Conservation (phyloP, 106 monocot genomes). For the Narthecium ossifragum region DNA sequence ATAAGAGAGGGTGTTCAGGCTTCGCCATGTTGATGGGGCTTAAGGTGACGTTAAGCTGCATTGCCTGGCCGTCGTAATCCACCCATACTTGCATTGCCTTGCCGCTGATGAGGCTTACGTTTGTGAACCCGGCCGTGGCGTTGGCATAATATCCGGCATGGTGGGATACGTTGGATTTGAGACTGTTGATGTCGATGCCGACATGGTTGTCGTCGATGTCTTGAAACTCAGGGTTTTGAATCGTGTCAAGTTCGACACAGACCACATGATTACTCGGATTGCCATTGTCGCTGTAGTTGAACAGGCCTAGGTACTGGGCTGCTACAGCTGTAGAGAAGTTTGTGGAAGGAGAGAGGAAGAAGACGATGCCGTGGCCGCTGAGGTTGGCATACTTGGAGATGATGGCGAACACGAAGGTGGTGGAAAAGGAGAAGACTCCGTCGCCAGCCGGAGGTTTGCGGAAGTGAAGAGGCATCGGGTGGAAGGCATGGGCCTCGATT, state of each 20-base stretch:
- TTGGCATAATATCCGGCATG: not conserved
- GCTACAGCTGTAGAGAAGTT: not conserved
- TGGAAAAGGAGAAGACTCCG: slow-evolving; percentile 2
- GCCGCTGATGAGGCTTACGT: slow-evolving; percentile 11
- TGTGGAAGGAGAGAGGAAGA: slow-evolving; percentile 3
- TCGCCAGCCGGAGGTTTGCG: not conserved
- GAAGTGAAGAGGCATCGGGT: not conserved
- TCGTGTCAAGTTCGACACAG: slow-evolving; percentile 1
- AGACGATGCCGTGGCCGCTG: slow-evolving; percentile 1
- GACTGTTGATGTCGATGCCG: not conserved
- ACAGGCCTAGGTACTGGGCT: slow-evolving; percentile 4
- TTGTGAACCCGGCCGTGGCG: not conserved
- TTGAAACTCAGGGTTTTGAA: not conserved
- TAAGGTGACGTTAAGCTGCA: slow-evolving; percentile 14
- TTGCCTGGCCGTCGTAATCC: slow-evolving; percentile 7
- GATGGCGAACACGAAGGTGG: not conserved
- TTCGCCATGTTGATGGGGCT: not conserved
- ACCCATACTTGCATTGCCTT: slow-evolving; percentile 18
- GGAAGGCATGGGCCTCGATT: slow-evolving; percentile 6
- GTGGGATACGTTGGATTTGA: not conserved
- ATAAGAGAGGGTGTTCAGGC: slow-evolving; percentile 14
- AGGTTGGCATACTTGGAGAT: not conserved
- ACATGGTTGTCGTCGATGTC: not conserved
- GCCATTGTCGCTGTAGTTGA: slow-evolving; percentile 1
- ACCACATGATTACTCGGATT: not conserved